Evolutionary conservation across 2,329 filamentous ascomycete species (phyloP), one percentile per base, ranked within the genome.

Genomic region (Aspergillus udagawae): DNA sequence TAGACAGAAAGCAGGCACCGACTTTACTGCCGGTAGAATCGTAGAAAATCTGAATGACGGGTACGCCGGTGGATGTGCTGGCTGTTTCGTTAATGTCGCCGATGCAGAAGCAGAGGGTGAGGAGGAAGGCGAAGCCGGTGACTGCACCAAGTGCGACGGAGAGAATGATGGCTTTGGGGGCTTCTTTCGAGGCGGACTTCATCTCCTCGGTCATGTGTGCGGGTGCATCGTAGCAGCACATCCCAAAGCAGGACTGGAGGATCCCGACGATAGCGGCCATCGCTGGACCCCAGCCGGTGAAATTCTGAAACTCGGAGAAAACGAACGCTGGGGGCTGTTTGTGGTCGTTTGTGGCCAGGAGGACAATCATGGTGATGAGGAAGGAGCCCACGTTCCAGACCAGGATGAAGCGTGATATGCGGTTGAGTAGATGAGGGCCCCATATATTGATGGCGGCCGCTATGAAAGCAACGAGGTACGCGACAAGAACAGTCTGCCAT

Each of bases 141-240:
- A 78, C 61, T 4, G 73, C 73, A 1, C 79, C 79, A 23, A 81
- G 67, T 14, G 72, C 71, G 0, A 81, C 78, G 0, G 76, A 75
- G 7, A 77, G 56, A 4, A 81, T 63, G 17, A 81, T 81, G 1
- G 78, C 78, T 64, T 77, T 68, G 0, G 82, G 82, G 6, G 62
- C 62, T 47, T 64, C 60, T n/a, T 55, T 55, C 2, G 56, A 58
- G 8, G 56, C 56, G 8, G 56, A 55, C 42, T 58, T 76, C 62
- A 84, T 79, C 60, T 84, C 82, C 64, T 84, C 82, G 0, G 77
- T 80, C 81, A 84, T 83, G 56, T 84, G 82, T 0, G 75, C 69
- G 0, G 78, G 79, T 0, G 79, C 75, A 56, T 82, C 79, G 56
- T 80, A 75, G 60, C 68, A 70, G 51, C 79, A 82, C 80, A 83